Percentiles rank a stretch among this genome's conserved stretches.
phyloP scores from a whole-genome alignment of 2,329 filamentous ascomycete species.

The Emmonsiellopsis sp. region DNA sequence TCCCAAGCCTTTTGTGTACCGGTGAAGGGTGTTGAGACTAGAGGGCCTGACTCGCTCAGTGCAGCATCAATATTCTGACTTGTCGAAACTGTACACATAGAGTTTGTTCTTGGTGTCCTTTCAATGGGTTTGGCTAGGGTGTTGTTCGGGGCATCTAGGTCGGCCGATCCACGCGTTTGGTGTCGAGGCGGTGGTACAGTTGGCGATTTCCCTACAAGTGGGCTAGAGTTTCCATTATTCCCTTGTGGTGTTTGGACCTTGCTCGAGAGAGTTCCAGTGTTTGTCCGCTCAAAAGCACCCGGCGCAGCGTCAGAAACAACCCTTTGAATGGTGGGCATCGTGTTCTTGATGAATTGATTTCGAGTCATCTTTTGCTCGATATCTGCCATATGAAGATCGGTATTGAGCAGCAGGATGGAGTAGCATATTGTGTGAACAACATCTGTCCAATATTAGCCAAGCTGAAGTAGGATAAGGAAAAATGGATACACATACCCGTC shows the following conservation, averaged over 20 bases:
- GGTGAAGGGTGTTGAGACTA: constrained; percentile 69
- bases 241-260: constrained; percentile 12
- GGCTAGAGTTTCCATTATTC: constrained; percentile 1
- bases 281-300: constrained; percentile 53
- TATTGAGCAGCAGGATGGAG: constrained; percentile 89
- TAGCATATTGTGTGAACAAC: constrained; percentile 97
- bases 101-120: constrained; percentile 19
- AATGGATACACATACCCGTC: constrained; percentile 49
- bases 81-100: constrained; percentile 17
- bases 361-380: constrained; percentile 96
- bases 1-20: constrained; percentile 77
- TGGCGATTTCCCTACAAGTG: constrained; percentile 3
- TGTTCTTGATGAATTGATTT: constrained; percentile 92
- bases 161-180: constrained; percentile 12
- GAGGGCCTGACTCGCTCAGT: constrained; percentile 56
- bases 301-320: constrained; percentile 65
- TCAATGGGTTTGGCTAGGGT: constrained; percentile 16
- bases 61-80: constrained; percentile 27
- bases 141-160: constrained; percentile 13
- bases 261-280: constrained; percentile 15
- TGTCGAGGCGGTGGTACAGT: constrained; percentile 2
- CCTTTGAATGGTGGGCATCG: constrained; percentile 77
- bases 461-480: not conserved
- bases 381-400: constrained; percentile 88
- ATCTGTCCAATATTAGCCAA: constrained; percentile 44